Conservation (phyloP, 352 stramenopile species). For the Pythium aristosporum region DNA sequence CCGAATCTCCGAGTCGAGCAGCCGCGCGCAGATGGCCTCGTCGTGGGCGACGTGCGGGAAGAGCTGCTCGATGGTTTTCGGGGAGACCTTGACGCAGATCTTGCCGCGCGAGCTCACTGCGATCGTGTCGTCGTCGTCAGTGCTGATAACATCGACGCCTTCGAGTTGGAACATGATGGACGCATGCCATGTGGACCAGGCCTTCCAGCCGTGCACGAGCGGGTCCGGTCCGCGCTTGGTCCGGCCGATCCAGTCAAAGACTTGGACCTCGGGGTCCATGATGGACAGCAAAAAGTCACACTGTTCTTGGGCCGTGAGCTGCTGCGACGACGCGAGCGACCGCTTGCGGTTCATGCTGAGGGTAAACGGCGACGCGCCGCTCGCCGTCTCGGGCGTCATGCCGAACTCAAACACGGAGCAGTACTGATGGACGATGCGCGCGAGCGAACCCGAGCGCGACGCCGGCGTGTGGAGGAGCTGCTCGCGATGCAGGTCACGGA, state of each 20-base stretch:
- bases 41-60: conserved; percentile 63
- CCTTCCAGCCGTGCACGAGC: conserved; percentile 26
- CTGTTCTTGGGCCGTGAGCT: conserved; percentile 10
- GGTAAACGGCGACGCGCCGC: conserved; percentile 9
- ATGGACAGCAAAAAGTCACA: conserved; percentile 22
- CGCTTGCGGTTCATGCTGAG: conserved; percentile 33
- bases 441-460: conserved; percentile 42
- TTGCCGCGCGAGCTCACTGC: conserved; percentile 40
- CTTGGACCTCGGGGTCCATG: conserved; percentile 24
- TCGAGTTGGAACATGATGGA: conserved; percentile 34
- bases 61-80: conserved; percentile 47
- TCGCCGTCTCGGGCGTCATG: conserved; percentile 26
- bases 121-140: conserved; percentile 44
- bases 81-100: conserved; percentile 51
- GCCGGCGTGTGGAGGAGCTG: conserved; percentile 32
- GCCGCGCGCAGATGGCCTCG: conserved; percentile 22
- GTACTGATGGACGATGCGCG: conserved; percentile 44
- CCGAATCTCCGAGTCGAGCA: conserved; percentile 21
- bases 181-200: conserved; percentile 25
- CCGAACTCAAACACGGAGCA: conserved; percentile 49
- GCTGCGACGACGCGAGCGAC: conserved; percentile 11
- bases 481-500: conserved; percentile 43
- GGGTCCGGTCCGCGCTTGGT: conserved; percentile 11
- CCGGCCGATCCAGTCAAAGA: conserved; percentile 29
- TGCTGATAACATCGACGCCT: conserved; percentile 39